phyloP scores from a whole-genome alignment of 305 asterid species.

The Fraxinus ornus region DNA sequence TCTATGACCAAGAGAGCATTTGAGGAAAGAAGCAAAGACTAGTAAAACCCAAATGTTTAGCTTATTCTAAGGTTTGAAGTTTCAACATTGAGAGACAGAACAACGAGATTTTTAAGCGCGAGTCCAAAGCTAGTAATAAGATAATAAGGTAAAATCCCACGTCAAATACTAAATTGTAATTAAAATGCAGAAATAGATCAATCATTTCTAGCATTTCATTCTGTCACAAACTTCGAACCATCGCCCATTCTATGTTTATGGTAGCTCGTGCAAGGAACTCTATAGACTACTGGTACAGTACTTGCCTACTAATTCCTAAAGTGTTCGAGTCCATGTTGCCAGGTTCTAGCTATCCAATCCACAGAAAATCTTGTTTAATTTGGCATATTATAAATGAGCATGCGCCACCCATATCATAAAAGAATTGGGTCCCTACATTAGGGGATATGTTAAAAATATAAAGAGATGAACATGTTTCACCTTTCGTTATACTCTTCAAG shows the following conservation, averaged over 20 bases:
- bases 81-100: background rate
- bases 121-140: background rate
- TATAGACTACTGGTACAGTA: background rate
- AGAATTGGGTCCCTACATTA: background rate
- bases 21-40: background rate
- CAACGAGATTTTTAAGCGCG: background rate
- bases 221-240: background rate
- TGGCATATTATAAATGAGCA: background rate
- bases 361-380: background rate
- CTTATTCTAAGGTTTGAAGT: background rate
- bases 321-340: background rate
- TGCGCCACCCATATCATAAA: background rate
- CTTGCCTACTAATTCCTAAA: background rate
- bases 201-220: background rate
- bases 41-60: background rate
- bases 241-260: background rate
- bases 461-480: background rate
- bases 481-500: background rate
- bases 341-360: background rate
- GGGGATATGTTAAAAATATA: background rate
- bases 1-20: background rate
- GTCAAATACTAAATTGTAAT: background rate
- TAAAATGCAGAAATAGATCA: background rate
- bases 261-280: background rate
- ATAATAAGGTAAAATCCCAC: background rate